Evolutionary conservation across 306 rosid species (phyloP).

Genomic region (Casuarina equisetifolia): DNA sequence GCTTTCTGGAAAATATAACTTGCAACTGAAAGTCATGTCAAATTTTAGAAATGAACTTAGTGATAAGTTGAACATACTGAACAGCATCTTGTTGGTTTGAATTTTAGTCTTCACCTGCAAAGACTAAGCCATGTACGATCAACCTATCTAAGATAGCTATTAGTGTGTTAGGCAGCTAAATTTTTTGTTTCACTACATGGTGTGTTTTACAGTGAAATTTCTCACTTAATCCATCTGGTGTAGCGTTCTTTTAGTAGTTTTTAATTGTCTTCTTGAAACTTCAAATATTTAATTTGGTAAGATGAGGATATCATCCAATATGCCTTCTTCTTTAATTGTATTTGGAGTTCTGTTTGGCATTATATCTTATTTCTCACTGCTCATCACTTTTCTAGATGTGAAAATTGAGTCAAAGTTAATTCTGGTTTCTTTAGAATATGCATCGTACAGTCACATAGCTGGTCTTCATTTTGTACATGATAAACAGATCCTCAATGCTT

Average conservation of each 20-base stretch:
- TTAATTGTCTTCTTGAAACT: background rate
- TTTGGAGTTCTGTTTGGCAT: background rate
- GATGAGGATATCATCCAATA: background rate
- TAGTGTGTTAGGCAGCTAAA: background rate
- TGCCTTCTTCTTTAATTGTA: background rate
- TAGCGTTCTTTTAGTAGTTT: background rate
- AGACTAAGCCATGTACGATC: background rate
- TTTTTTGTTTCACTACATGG: background rate
- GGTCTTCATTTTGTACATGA: background rate
- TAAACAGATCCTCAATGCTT: background rate
- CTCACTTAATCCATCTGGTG: background rate
- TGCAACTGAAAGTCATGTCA: too few species aligned
- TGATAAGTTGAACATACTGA: background rate
- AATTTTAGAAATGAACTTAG: too few species aligned
- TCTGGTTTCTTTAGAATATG: background rate
- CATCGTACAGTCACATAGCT: background rate
- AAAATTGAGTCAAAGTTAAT: background rate
- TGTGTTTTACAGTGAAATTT: background rate
- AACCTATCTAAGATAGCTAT: background rate
- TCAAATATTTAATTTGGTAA: background rate
- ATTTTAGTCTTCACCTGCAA: background rate
- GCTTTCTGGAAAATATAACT: too few species aligned
- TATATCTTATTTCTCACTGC: background rate
- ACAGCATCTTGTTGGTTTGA: background rate
- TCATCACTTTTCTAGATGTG: background rate